Conservation (phyloP, 306 rosid genomes). For the Dryas octopetala region DNA sequence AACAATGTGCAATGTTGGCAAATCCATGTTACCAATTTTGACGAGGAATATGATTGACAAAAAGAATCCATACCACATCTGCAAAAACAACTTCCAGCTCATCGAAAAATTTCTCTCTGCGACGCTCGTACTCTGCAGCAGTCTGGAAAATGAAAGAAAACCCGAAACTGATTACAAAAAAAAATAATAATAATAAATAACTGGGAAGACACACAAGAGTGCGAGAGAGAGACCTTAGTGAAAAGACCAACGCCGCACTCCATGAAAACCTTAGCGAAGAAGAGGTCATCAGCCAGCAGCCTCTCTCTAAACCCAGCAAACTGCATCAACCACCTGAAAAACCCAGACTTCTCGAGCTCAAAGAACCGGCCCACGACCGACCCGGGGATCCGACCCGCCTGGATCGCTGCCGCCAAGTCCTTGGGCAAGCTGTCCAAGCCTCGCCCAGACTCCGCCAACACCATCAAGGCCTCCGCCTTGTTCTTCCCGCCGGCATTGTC, state of each 20-base stretch:
- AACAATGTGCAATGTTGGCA: not conserved
- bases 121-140: slow-evolving; percentile 87
- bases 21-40: not conserved
- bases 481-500: slow-evolving; percentile 37
- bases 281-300: slow-evolving; percentile 87
- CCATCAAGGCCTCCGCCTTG: slow-evolving; percentile 52
- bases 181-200: not conserved
- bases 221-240: slow-evolving; percentile 58
- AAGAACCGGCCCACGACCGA: slow-evolving; percentile 62
- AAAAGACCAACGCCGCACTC: slow-evolving; percentile 96
- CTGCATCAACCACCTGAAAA: slow-evolving; percentile 81
- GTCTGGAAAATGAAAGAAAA: slow-evolving; percentile 53
- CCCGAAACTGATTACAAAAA: not conserved
- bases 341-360: slow-evolving; percentile 61
- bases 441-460: slow-evolving; percentile 68
- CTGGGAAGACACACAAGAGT: not conserved
- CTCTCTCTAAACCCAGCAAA: slow-evolving; percentile 83
- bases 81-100: slow-evolving; percentile 93
- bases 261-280: slow-evolving; percentile 71
- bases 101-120: slow-evolving; percentile 85
- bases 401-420: slow-evolving; percentile 74
- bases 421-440: slow-evolving; percentile 64
- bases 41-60: not conserved
- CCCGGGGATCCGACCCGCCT: slow-evolving; percentile 76
- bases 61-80: slow-evolving; percentile 73